Base-by-base conservation (phyloP, 345 rosid species). In the Camelina neglecta region DNA sequence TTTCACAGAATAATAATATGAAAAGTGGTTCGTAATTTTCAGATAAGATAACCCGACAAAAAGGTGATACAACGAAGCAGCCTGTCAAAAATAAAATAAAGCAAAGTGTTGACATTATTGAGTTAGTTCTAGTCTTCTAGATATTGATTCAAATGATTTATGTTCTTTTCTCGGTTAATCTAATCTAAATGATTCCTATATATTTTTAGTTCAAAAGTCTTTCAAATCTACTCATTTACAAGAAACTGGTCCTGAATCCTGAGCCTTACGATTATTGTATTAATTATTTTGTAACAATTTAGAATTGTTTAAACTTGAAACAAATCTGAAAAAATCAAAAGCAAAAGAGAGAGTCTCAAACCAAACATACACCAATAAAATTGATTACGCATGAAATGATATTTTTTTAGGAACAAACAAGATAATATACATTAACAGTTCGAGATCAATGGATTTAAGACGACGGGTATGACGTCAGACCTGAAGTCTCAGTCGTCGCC, bases 401-500 rank as follows among this genome's bases (percentile, higher is more conserved):
- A 33, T 26, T 41, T 2, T 6, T 35, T 1, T 35, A 35, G 2
- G 38, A 1, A 42, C 42, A 23, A 44, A 65, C 61, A 75, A 16
- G 26, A 71, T 16, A 71, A 48, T 26, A 61, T 62, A 69, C 45
- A 61, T 16, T 45, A 35, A 35, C 18, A 21, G 44, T 38, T 55
- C 57, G 49, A 53, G 60, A 50, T 42, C 15, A 60, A 51, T 47
- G 44, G 24, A 57, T 56, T 71, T 49, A 77, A 11, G 67, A 56
- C 54, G 76, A 77, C 5, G 67, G 47, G n/a, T 39, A 55, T 71
- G 81, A 77, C 81, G 72, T 77, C 54, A 77, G 55, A 20, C 76
- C 64, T 6, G 75, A 67, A 61, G 66, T 45, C 47, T 78, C 66
- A 44, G 29, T 48, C 74, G 69, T 1, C 23, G 84, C 81, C 24